Evolutionary conservation across 805 yeast genomes (phyloP).

Genomic region (Tetrapisispora arboricola): DNA sequence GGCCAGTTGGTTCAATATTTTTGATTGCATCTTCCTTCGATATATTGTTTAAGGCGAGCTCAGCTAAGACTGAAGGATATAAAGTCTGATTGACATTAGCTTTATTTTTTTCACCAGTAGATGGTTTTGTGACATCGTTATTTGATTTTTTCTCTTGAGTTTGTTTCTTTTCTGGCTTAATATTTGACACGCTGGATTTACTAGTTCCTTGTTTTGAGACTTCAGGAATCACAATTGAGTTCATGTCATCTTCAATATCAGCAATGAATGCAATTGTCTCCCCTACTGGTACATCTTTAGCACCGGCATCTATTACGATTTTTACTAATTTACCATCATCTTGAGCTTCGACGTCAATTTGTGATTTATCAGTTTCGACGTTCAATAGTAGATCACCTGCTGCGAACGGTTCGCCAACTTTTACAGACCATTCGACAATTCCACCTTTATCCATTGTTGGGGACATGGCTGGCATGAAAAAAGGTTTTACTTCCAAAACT

Average conservation of each 20-base stretch:
- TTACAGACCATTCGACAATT: conserved; percentile 77
- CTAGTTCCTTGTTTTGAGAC: conserved; percentile 12
- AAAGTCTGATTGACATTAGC: conserved; percentile 63
- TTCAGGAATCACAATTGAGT: conserved; percentile 49
- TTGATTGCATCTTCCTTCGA: conserved; percentile 59
- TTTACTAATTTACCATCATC: conserved; percentile 89
- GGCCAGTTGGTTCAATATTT: conserved; percentile 78
- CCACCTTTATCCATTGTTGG: conserved; percentile 98
- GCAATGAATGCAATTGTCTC: conserved; percentile 80
- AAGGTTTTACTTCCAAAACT: conserved; percentile 32
- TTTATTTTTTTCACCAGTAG: conserved; percentile 16
- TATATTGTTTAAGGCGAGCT: conserved; percentile 53
- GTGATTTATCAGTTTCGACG: conserved; percentile 81
- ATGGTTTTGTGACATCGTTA: background rate
- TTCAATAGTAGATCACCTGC: conserved; percentile 79
- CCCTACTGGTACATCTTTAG: conserved; percentile 75
- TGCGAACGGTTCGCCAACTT: conserved; percentile 60
- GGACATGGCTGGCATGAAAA: conserved; percentile 97
- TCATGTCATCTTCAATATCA: conserved; percentile 76
- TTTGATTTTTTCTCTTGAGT: conserved; percentile 7
- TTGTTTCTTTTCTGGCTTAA: conserved; percentile 13
- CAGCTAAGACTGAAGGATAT: conserved; percentile 66
- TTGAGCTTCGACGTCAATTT: conserved; percentile 75
- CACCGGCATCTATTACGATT: conserved; percentile 60
- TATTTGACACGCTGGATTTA: conserved; percentile 4